These are phyloP conservation scores for Raddia guianensis DNA, from an alignment of 176 grass and related monocot genomes.

Conservation along the genomic window DNA sequence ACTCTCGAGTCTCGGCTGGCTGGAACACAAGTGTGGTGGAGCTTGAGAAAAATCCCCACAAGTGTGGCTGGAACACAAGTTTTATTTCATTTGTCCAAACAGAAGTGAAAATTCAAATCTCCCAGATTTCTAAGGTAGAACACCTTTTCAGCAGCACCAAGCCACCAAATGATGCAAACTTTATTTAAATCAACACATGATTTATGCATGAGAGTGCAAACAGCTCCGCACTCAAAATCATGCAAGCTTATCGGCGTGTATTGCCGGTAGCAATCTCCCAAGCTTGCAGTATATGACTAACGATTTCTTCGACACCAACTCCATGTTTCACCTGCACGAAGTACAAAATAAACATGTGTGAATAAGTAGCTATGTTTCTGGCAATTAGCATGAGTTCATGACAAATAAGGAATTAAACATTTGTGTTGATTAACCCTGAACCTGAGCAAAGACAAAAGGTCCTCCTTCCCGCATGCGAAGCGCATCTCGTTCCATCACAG, in stretches of 20 bases:
- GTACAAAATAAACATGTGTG: not conserved
- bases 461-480: conserved; percentile 93
- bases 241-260: conserved; percentile 43
- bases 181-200: not conserved
- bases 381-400: not conserved
- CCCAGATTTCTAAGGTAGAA: not conserved
- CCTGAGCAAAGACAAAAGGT: conserved; percentile 93
- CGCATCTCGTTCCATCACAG: conserved; percentile 84
- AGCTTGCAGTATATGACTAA: conserved; percentile 69
- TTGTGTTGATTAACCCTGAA: conserved; percentile 9
- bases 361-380: not conserved
- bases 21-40: too few relatives aligned
- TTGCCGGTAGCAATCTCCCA: conserved; percentile 80
- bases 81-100: not conserved
- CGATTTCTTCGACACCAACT: conserved; percentile 76
- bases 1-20: too few relatives aligned
- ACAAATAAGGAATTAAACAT: not conserved
- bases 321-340: conserved; percentile 79
- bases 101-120: not conserved
- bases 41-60: too few relatives aligned
- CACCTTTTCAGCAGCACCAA: not conserved
- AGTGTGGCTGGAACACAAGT: too few relatives aligned
- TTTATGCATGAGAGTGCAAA: not conserved
- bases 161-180: not conserved
- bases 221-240: not conserved